Evolutionary conservation across 805 yeast genomes (phyloP).

Genomic region (Lachancea nothofagi): DNA sequence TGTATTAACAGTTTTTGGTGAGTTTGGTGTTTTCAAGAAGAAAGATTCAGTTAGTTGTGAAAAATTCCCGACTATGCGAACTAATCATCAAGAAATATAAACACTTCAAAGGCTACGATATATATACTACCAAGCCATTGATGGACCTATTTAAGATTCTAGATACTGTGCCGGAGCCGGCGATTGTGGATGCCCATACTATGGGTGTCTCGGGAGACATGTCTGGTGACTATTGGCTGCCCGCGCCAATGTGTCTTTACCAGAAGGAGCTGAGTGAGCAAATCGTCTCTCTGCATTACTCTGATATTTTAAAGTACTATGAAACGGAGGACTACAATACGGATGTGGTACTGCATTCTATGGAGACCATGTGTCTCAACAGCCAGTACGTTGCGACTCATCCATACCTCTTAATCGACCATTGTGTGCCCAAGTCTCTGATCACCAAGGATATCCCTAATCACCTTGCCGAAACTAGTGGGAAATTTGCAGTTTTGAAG

Average conservation of each 20-base stretch:
- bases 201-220: conserved; percentile 31
- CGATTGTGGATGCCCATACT: conserved; percentile 56
- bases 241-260: conserved; percentile 79
- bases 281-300: conserved; percentile 83
- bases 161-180: conserved; percentile 82
- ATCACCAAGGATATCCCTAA: conserved; percentile 64
- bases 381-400: conserved; percentile 80
- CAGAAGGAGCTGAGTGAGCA: conserved; percentile 89
- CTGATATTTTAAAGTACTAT: conserved; percentile 82
- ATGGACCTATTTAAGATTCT: conserved; percentile 75
- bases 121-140: too few relatives aligned
- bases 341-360: conserved; percentile 62
- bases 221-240: conserved; percentile 63
- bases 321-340: conserved; percentile 49
- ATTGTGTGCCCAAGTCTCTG: conserved; percentile 76
- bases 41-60: too few relatives aligned
- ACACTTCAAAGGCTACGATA: too few relatives aligned
- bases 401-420: conserved; percentile 80
- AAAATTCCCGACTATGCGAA: too few relatives aligned
- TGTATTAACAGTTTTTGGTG: neutral
- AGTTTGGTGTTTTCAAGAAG: too few relatives aligned
- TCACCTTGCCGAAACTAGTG: conserved; percentile 70
- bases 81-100: too few relatives aligned
- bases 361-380: conserved; percentile 69
- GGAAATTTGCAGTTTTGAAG: conserved; percentile 69